A percentile compares a stretch with the other conserved stretches of the same genome.
phyloP scores from a whole-genome alignment of 2,329 filamentous ascomycete genomes.

The Arthrobotrys iridis region DNA sequence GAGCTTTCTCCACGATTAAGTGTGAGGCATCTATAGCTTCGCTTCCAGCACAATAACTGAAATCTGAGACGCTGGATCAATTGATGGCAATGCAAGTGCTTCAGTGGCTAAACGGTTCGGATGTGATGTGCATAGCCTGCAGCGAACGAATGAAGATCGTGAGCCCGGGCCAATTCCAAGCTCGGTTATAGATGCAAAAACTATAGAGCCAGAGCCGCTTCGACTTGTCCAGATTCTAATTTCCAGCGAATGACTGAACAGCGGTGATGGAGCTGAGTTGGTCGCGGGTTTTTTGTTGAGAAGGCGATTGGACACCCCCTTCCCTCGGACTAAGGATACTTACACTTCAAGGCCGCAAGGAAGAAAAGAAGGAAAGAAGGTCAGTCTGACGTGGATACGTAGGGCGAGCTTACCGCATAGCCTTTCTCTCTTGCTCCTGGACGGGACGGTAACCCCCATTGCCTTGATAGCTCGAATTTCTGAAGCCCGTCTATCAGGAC shows the following conservation, averaged over 20 bases:
- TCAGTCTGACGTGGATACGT: conserved; percentile 48
- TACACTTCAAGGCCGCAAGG: conserved; percentile 6
- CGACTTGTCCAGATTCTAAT: conserved; percentile 22
- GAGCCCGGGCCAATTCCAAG: conserved; percentile 40
- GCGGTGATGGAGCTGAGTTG: conserved; percentile 39
- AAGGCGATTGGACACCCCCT: conserved; percentile 16
- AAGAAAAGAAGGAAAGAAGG: conserved; percentile 20
- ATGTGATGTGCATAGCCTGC: conserved; percentile 35
- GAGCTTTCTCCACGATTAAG: not conserved
- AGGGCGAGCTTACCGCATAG: not conserved
- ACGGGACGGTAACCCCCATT: not conserved
- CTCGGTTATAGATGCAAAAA: conserved; percentile 39
- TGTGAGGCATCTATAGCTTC: not conserved
- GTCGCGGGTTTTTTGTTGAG: conserved; percentile 26
- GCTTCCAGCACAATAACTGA: not conserved
- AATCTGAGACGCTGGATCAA: conserved; percentile 3
- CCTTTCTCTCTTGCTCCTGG: not conserved
- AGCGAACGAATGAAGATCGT: conserved; percentile 24
- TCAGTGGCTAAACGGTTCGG: conserved; percentile 30
- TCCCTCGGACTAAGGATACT: conserved; percentile 22
- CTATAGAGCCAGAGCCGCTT: conserved; percentile 22
- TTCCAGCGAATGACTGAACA: conserved; percentile 35
- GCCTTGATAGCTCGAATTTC: not conserved
- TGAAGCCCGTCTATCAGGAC: conserved; percentile 11
- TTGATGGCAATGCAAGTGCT: conserved; percentile 16